Evolutionary conservation across 306 rosid species (phyloP), one percentile per base, ranked within the genome.

Genomic region (Sphenostylis stenocarpa): DNA sequence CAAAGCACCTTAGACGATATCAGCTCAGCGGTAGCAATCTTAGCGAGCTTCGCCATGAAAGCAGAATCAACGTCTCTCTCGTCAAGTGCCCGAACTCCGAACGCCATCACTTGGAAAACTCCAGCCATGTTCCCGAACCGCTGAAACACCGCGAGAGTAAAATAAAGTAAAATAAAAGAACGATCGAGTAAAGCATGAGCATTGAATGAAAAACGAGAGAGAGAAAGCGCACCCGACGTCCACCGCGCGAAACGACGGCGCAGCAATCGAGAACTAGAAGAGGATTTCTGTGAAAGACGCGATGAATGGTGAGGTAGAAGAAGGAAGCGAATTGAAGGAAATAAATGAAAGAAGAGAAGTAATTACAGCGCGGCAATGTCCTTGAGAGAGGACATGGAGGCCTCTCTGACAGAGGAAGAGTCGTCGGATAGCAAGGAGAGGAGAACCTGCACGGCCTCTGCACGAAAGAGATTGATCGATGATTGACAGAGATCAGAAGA

Each of bases 111-210:
- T 90, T 89, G 93, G 80, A 91, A 94, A 80, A 91, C 85, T 45
- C 97, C 98, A n/a, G 97, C 96, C 91, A 94, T 87, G 56, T 94
- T 91, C 15, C 98, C 97, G 34, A 91, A 94, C 20, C 98, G 88
- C 98, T 94, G 82, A 72, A 83, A 77, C 69, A 65, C 8, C 15
- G 24, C 24, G 14, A 75, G 12, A 8, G 21, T 31, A 11, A 16
- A 20, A 1, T 1, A 60, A 7, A 72, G 1, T 36, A 31, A 13
- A 23, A 0, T 0, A 70, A 38, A 12, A 0, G 11, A 38, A 7
- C 0, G 1, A 8, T 33, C 33, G 1, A 57, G 38, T 7, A 51
- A 36, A 69, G 36, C 41, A 23, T 13, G 14, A 23, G 5, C 10
- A 39, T 26, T 9, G 4, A 72, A 66, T 28, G 0, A 3, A 21